phyloP scores from a whole-genome alignment of 345 rosid species.

The Pistacia integerrima region DNA sequence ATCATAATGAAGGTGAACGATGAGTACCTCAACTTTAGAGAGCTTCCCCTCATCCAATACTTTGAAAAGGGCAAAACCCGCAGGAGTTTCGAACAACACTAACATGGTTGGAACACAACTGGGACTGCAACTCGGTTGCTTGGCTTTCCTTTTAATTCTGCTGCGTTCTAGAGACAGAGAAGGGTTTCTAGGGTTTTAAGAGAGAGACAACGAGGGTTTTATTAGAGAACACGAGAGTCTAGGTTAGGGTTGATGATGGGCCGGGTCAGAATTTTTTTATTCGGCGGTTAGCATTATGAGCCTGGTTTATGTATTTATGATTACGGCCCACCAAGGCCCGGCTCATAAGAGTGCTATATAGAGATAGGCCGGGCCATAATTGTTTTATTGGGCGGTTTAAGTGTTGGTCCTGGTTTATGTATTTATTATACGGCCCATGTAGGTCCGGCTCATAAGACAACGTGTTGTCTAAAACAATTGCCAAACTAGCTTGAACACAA shows the following conservation, averaged over 20 bases:
- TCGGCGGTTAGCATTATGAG: too few species aligned
- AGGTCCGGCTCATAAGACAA: too few species aligned
- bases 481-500: too few species aligned
- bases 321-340: neutral
- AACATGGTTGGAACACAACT: constrained; percentile 40
- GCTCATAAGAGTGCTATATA: too few species aligned
- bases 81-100: constrained; percentile 72
- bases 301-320: neutral
- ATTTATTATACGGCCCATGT: too few species aligned
- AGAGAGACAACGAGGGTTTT: neutral
- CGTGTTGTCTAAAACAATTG: too few species aligned
- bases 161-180: neutral
- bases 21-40: constrained; percentile 64
- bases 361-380: too few species aligned
- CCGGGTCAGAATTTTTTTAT: neutral
- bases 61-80: constrained; percentile 75
- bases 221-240: neutral
- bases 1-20: neutral
- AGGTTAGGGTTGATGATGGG: neutral
- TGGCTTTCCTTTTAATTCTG: neutral
- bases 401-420: too few species aligned
- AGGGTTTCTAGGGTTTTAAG: neutral
- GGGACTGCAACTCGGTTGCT: neutral
- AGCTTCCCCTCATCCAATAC: constrained; percentile 71
- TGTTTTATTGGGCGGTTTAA: too few species aligned